phyloP scores from a whole-genome alignment of 192 early-diverging fungal species.

The Podila verticillata region DNA sequence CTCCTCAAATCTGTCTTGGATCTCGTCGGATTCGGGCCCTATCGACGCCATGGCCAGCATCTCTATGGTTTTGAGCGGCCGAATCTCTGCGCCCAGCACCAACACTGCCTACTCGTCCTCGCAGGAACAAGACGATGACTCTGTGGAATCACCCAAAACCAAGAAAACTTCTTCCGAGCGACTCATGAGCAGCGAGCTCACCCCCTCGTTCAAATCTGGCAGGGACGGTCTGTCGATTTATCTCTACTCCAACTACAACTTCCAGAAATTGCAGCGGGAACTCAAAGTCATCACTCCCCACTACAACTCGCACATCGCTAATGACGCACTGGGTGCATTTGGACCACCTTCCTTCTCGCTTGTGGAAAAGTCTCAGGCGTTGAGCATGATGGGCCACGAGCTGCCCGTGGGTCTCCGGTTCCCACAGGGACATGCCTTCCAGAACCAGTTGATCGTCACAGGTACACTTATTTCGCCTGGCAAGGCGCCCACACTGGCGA shows the following conservation, averaged over 20 bases:
- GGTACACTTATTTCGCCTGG: conserved; percentile 10
- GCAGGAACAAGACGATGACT: neutral
- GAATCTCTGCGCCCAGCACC: conserved; percentile 14
- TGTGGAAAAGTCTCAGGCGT: conserved; percentile 18
- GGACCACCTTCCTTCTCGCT: conserved; percentile 18
- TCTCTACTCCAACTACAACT: conserved; percentile 25
- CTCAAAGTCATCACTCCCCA: conserved; percentile 24
- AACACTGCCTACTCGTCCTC: conserved; percentile 4
- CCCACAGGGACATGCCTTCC: conserved; percentile 19
- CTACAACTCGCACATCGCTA: conserved; percentile 5
- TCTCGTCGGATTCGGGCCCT: neutral
- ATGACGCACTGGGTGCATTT: neutral
- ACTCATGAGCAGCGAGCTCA: conserved; percentile 18
- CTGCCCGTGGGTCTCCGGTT: conserved; percentile 17
- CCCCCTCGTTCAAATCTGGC: conserved; percentile 12
- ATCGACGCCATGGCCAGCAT: conserved; percentile 23
- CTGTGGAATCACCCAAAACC: neutral
- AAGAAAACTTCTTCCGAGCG: conserved; percentile 3
- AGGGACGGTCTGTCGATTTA: conserved; percentile 14
- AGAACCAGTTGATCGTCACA: conserved; percentile 17
- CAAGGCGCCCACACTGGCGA: conserved; percentile 13
- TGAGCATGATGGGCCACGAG: conserved; percentile 18
- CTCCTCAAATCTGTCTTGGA: conserved; percentile 6
- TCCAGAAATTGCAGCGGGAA: conserved; percentile 19
- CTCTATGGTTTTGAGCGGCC: conserved; percentile 12